Evolutionary conservation across 306 rosid species (phyloP).

Genomic region (Trifolium pratense): DNA sequence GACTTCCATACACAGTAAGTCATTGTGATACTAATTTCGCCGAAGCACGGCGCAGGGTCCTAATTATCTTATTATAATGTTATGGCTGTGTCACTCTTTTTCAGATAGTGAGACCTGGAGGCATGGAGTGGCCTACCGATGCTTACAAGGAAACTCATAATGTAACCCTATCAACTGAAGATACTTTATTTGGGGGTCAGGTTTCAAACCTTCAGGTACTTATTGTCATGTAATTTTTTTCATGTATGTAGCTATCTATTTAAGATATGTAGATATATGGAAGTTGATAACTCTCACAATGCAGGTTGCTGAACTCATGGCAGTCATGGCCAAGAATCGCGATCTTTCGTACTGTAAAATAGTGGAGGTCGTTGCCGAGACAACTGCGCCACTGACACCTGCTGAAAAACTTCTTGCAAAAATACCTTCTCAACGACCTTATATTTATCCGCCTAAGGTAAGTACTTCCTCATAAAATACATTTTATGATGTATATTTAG

Average conservation of each 20-base stretch:
- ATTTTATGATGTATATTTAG: not conserved
- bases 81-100: slow-evolving; percentile 27
- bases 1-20: slow-evolving; percentile 91
- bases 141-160: slow-evolving; percentile 96
- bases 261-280: slow-evolving; percentile 6
- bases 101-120: slow-evolving; percentile 99
- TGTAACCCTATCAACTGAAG: slow-evolving; percentile 74
- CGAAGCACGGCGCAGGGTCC: not conserved
- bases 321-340: slow-evolving; percentile 75
- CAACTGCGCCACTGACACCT: slow-evolving; percentile 84
- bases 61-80: slow-evolving; percentile 21
- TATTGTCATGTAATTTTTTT: slow-evolving; percentile 21
- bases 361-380: slow-evolving; percentile 89
- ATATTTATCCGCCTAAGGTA: slow-evolving; percentile 59
- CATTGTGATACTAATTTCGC: slow-evolving; percentile 29
- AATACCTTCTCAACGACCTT: slow-evolving; percentile 79
- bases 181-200: slow-evolving; percentile 91
- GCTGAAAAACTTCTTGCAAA: slow-evolving; percentile 76
- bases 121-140: slow-evolving; percentile 99
- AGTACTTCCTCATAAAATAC: slow-evolving; percentile 21
- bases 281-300: slow-evolving; percentile 38
- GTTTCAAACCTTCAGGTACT: slow-evolving; percentile 97
- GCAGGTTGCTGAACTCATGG: slow-evolving; percentile 95
- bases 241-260: slow-evolving; percentile 10
- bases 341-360: slow-evolving; percentile 82